Evolutionary conservation across 2,329 filamentous ascomycete species (phyloP), one percentile per base, ranked within the genome.

Genomic region (Talaromyces sp.): DNA sequence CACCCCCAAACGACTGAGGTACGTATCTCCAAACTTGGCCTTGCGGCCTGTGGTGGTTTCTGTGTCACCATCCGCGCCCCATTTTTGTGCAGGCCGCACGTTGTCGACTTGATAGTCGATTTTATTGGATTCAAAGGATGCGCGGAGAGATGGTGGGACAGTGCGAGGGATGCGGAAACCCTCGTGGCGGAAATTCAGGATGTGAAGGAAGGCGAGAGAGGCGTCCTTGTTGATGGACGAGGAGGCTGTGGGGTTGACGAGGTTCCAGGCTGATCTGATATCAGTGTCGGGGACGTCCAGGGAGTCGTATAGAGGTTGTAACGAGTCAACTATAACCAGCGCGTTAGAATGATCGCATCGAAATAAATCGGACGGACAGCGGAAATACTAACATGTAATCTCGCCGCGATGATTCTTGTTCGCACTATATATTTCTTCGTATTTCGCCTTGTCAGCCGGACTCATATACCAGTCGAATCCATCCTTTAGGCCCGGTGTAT

Each of bases 381-480:
- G 11, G 10, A 2, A 3, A 24, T 47, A 80, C 89, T 73, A 76
- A 92, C 90, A 93, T 65, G 88, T 83, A 71, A 93, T 85, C 73
- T 96, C 92, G 69, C 95, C 95, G 60, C 93, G 89, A 76, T 89
- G 87, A 77, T 96, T 91, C 67, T 93, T 87, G 80, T 93, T 96
- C 72, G 96, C 93, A 69, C 90, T 90, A 80, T 98, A 99, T 79
- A 99, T 99, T 72, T 94, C 92, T 79, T 97, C 93, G 81, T 99
- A 99, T 79, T 97, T 98, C 69, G 87, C 76, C 80, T 96, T 96
- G 80, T 99, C 93, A 35, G 83, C 79, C 0, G 95, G 95, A 66
- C 88, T 93, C 92, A 99, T 99, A 82, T 99, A 99, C 95, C 95
- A 99, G 77, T 99, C 95, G 78, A 99, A 99, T 13, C 94, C 94